A percentile compares a stretch with the other conserved stretches of the same genome.
Conservation (phyloP, 192 early-diverging fungal genomes). For the Dissophora ornata region DNA sequence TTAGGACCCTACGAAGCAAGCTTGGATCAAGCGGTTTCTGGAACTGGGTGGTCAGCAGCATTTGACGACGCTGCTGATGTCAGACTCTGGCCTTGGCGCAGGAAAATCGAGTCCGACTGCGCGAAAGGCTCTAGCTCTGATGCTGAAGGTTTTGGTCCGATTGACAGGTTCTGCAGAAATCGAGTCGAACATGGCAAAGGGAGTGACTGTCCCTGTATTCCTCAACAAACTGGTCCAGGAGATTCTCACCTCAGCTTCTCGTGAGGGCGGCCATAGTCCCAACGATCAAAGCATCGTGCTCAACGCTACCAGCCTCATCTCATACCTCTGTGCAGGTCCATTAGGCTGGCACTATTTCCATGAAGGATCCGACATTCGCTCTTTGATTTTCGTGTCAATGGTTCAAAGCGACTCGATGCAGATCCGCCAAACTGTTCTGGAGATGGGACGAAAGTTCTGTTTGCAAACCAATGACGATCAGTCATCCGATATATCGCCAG, state of each 20-base stretch:
- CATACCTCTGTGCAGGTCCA: constrained; percentile 40
- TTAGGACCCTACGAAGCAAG: constrained; percentile 26
- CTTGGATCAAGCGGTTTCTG: constrained; percentile 52
- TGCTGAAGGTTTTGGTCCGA: constrained; percentile 48
- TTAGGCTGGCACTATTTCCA: constrained; percentile 44
- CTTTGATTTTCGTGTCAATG: constrained; percentile 48
- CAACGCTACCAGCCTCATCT: constrained; percentile 47
- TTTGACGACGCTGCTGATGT: constrained; percentile 46
- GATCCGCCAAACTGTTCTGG: constrained; percentile 40
- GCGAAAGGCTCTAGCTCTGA: constrained; percentile 36
- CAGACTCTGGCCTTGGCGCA: constrained; percentile 36
- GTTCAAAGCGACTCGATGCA: constrained; percentile 50
- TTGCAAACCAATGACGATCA: constrained; percentile 12
- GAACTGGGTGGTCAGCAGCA: constrained; percentile 54
- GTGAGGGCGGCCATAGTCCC: constrained; percentile 16
- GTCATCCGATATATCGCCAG: constrained; percentile 8
- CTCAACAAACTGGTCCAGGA: constrained; percentile 37
- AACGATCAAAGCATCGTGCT: constrained; percentile 49
- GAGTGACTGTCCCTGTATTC: constrained; percentile 27
- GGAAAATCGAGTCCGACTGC: constrained; percentile 18
- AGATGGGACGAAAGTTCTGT: constrained; percentile 48
- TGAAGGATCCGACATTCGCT: constrained; percentile 30
- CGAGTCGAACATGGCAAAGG: constrained; percentile 6
- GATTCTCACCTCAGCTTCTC: constrained; percentile 42
- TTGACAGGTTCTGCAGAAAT: constrained; percentile 19